These are phyloP conservation scores for Coemansia sp. DNA, from an alignment of 192 early-diverging fungal genomes.

Conservation along the genomic window DNA sequence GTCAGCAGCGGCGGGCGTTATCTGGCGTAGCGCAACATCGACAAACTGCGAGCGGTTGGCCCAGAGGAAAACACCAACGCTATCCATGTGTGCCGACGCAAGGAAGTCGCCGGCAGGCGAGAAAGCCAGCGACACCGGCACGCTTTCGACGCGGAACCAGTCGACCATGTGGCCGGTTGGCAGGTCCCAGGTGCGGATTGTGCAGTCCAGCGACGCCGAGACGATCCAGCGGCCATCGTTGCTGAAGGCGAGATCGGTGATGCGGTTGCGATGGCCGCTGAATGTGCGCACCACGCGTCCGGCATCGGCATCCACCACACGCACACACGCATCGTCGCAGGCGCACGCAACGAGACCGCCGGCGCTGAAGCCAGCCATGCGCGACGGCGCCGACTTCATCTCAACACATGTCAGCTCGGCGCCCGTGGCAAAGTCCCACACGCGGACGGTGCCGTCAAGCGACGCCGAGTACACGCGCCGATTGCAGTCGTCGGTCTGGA, in stretches of 20 bases:
- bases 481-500: slow-evolving; percentile 76
- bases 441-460: slow-evolving; percentile 71
- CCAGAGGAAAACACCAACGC: slow-evolving; percentile 93
- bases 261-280: slow-evolving; percentile 81
- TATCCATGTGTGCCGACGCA: slow-evolving; percentile 89
- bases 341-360: slow-evolving; percentile 77
- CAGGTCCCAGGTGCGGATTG: slow-evolving; percentile 94
- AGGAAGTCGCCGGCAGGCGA: slow-evolving; percentile 91
- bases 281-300: slow-evolving; percentile 84
- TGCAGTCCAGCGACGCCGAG: slow-evolving; percentile 78
- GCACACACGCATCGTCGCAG: slow-evolving; percentile 85
- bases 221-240: slow-evolving; percentile 93
- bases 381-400: slow-evolving; percentile 65
- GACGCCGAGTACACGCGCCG: slow-evolving; percentile 71
- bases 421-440: slow-evolving; percentile 84
- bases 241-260: slow-evolving; percentile 88
- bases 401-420: slow-evolving; percentile 63
- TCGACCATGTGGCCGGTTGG: slow-evolving; percentile 90
- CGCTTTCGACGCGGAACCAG: slow-evolving; percentile 71
- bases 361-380: slow-evolving; percentile 66
- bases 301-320: slow-evolving; percentile 86
- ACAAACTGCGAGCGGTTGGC: slow-evolving; percentile 81
- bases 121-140: slow-evolving; percentile 83
- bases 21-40: slow-evolving; percentile 67
- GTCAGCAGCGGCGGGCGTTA: slow-evolving; percentile 36